A percentile compares a stretch with the other conserved stretches of the same genome.
phyloP scores from a whole-genome alignment of 139 green algal species.

The Picochlorum costavermella region DNA sequence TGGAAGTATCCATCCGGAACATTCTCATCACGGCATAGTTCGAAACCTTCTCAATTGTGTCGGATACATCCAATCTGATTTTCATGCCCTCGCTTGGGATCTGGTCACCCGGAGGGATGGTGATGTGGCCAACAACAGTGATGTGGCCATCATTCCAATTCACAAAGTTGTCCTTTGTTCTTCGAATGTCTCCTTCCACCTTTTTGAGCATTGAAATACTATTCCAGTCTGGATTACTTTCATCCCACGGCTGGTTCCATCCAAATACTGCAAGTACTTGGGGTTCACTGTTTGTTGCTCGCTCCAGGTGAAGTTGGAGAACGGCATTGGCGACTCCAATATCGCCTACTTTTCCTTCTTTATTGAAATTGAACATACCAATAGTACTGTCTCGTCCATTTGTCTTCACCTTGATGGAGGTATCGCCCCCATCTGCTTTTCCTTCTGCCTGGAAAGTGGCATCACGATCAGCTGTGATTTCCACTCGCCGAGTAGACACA shows the following conservation, averaged over 20 bases:
- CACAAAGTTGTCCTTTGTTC: no score
- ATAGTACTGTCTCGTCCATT: no score
- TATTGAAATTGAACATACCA: no score
- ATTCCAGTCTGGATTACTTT: neutral
- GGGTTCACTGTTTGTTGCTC: neutral
- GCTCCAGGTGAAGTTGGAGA: neutral
- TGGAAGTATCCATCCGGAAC: neutral
- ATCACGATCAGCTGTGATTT: no score
- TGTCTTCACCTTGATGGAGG: no score
- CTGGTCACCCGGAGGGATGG: neutral
- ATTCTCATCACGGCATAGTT: neutral
- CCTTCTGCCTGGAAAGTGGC: no score
- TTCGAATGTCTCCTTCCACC: no score
- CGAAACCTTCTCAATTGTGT: neutral
- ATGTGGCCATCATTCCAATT: no score
- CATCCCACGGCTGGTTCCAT: neutral
- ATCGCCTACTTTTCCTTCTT: neutral
- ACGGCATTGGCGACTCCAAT: constrained; percentile 1
- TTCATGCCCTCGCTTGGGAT: neutral
- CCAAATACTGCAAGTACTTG: neutral
- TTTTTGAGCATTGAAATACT: neutral
- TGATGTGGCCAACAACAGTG: neutral
- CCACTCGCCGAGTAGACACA: no score
- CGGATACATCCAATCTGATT: neutral
- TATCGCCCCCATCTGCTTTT: no score